These are phyloP conservation scores for Psilocybe subaeruginosa DNA, from an alignment of 768 basidiomycete genomes.

Conservation along the genomic window DNA sequence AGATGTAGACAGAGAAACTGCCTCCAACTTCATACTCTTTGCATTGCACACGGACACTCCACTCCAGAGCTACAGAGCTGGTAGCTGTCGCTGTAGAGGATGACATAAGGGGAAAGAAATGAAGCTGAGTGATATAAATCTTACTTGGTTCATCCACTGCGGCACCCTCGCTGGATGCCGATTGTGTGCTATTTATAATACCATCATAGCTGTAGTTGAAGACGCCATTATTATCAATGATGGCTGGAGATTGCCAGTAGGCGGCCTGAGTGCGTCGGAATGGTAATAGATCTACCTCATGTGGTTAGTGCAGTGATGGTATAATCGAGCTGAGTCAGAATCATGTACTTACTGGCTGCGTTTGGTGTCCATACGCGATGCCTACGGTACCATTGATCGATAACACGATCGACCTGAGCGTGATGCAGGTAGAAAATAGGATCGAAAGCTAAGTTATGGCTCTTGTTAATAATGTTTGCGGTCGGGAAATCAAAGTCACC, in stretches of 20 bases:
- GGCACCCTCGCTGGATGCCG: too few relatives aligned
- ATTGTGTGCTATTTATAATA: too few relatives aligned
- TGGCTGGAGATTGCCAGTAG: too few relatives aligned
- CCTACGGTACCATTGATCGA: slow-evolving; percentile 46
- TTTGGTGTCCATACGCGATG: slow-evolving; percentile 33
- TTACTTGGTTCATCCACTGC: not conserved
- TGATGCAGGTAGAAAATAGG: slow-evolving; percentile 26
- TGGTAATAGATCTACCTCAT: too few relatives aligned
- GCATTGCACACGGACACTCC: slow-evolving; percentile 40
- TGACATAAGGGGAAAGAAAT: slow-evolving; percentile 1
- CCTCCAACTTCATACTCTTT: too few relatives aligned
- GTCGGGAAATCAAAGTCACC: slow-evolving; percentile 1
- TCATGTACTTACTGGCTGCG: slow-evolving; percentile 19
- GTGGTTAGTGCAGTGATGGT: too few relatives aligned
- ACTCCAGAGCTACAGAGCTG: slow-evolving; percentile 32
- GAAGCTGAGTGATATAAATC: slow-evolving; percentile 1
- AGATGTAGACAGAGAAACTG: not conserved
- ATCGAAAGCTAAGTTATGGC: not conserved
- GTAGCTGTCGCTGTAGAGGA: not conserved
- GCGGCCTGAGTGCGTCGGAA: too few relatives aligned
- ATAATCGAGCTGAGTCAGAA: too few relatives aligned
- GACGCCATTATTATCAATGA: too few relatives aligned
- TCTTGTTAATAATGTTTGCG: not conserved
- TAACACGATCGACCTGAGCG: slow-evolving; percentile 53
- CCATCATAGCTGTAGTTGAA: too few relatives aligned